Base-by-base conservation (phyloP, 164 flowering plant genomes). In the Akebia trifoliata region DNA sequence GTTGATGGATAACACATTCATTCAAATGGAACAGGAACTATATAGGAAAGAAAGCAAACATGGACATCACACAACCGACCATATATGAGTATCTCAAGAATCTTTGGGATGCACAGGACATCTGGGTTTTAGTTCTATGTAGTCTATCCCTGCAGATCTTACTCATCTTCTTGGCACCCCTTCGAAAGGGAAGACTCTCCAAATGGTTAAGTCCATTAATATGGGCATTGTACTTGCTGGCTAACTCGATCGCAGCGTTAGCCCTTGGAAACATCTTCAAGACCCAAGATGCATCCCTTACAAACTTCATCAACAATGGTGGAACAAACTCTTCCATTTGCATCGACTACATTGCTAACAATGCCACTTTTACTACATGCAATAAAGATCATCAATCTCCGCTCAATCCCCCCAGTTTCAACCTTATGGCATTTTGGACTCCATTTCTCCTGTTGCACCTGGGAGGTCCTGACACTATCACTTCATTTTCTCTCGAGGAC, bases 391-490 rank as follows among this genome's bases (percentile, higher is more conserved):
- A 14, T 36, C 1, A 24, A 1, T n/a, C n/a, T n/a, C n/a, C n/a
- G n/a, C n/a, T n/a, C n/a, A n/a, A n/a, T n/a, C n/a, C n/a, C n/a
- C n/a, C n/a, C n/a, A n/a, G n/a, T n/a, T n/a, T n/a, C n/a, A 67
- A 71, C 8, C 59, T 81, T 9, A 60, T 68, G 9, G 77, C 78
- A 0, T 77, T 79, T 22, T 81, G 86, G 86, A 74, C 86, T 20
- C 83, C 83, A 0, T 79, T 81, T 56, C 80, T 81, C 11, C 43
- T 81, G 35, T 37, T 81, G 4, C 86, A 81, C 53, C 80, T 79
- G 14, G 86, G 86, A 10, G 86, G 86, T n/a, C 83, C 86, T 2
- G 86, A 81, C 66, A 77, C 80, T 36, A 82, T 79, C 25, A 82
- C 87, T 8, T 80, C 86, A 4, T 72, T 75, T 29, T 65, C 86